phyloP scores from a whole-genome alignment of 345 rosid species.

The Cardamine occulta region DNA sequence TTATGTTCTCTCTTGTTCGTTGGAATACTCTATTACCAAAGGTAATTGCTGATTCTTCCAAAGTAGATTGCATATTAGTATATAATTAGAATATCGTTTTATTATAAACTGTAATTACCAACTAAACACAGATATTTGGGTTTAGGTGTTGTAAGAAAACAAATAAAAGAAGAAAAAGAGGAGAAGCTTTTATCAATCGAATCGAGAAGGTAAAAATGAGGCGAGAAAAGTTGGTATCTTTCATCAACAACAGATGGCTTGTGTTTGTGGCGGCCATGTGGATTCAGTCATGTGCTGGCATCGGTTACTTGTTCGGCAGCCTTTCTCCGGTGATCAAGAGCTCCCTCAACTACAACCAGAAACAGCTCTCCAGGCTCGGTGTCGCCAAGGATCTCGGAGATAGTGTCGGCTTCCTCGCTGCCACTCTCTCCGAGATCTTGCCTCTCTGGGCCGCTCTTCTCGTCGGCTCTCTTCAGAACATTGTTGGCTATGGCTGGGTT shows the following conservation, averaged over 20 bases:
- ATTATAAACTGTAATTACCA: no score
- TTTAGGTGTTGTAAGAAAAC: no score
- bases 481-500: conserved; percentile 88
- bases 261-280: conserved; percentile 96
- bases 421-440: conserved; percentile 70
- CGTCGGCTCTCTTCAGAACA: conserved; percentile 79
- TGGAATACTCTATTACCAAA: no score
- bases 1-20: no score
- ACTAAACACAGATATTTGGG: no score
- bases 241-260: conserved; percentile 78
- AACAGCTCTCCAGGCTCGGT: conserved; percentile 74
- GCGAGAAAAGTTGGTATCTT: conserved; percentile 50
- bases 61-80: no score
- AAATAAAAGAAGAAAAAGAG: no score
- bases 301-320: conserved; percentile 88
- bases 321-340: conserved; percentile 89
- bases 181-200: no score
- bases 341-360: conserved; percentile 78
- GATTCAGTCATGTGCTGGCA: conserved; percentile 90
- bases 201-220: conserved; percentile 2
- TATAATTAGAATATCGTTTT: no score
- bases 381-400: conserved; percentile 96
- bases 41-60: no score
- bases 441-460: conserved; percentile 89
- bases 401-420: conserved; percentile 87